Percentiles rank a stretch among this genome's conserved stretches.
phyloP scores from a whole-genome alignment of 306 rosid species.

The Crataegus laevigata region DNA sequence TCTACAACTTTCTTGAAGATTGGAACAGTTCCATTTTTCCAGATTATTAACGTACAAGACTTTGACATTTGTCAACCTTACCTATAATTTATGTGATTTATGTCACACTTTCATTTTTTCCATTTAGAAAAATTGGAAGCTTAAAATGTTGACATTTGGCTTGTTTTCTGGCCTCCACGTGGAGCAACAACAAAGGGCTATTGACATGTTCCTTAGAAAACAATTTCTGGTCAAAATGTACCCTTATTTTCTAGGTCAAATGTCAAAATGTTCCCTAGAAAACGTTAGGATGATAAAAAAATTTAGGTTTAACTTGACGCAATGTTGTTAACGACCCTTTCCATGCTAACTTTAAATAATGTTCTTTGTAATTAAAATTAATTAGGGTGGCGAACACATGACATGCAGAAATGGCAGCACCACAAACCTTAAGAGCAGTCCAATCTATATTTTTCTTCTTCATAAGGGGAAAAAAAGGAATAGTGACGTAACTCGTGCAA shows the following conservation, averaged over 20 bases:
- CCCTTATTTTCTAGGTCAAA: neutral
- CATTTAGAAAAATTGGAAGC: neutral
- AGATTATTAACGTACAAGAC: too few species aligned
- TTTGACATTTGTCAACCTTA: neutral
- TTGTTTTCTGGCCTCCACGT: constrained; percentile 33
- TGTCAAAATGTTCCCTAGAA: neutral
- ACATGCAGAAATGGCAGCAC: neutral
- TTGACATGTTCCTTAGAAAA: constrained; percentile 10
- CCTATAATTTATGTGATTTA: neutral
- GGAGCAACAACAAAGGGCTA: constrained; percentile 27
- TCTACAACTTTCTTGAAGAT: neutral
- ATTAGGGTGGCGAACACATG: neutral
- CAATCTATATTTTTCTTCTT: neutral
- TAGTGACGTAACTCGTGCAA: neutral
- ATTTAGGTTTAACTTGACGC: neutral
- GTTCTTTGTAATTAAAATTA: neutral
- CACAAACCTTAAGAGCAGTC: neutral
- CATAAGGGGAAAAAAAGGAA: neutral
- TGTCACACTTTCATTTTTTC: neutral
- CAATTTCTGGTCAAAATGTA: neutral
- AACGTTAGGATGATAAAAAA: neutral
- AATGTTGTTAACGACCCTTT: neutral
- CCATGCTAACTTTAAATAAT: neutral
- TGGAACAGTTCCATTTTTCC: neutral
- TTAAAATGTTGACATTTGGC: neutral